phyloP scores from a whole-genome alignment of 2,329 filamentous ascomycete species.

The Anthostomella pinea region DNA sequence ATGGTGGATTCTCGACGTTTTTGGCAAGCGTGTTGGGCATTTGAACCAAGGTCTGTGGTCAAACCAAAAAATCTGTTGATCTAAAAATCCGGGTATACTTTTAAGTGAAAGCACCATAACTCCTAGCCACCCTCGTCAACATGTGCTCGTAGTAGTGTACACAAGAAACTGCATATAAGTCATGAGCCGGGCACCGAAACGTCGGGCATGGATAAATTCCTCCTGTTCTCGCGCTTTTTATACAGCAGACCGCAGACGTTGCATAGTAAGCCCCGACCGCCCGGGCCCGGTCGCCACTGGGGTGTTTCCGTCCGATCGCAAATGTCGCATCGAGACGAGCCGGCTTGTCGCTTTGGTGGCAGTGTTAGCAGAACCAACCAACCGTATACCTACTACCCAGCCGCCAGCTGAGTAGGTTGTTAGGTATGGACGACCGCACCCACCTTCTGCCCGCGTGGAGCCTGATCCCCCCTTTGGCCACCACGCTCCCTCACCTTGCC shows the following conservation, averaged over 20 bases:
- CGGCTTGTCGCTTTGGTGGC: neutral
- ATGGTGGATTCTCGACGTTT: neutral
- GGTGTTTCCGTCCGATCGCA: conserved; percentile 1
- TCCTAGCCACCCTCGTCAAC: too few species aligned
- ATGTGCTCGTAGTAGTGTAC: too few species aligned
- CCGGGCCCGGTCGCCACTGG: neutral
- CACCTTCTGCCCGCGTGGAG: neutral
- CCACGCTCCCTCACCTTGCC: neutral
- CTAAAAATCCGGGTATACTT: too few species aligned
- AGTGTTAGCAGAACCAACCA: too few species aligned
- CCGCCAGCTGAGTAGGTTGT: neutral
- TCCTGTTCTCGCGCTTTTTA: neutral
- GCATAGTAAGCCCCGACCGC: neutral
- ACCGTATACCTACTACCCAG: too few species aligned
- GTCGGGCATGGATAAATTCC: too few species aligned
- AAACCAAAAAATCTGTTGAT: too few species aligned
- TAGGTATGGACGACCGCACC: neutral
- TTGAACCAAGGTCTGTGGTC: too few species aligned
- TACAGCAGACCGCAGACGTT: conserved; percentile 1
- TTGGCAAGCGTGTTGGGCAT: neutral
- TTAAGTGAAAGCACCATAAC: too few species aligned
- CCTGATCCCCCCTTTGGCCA: neutral
- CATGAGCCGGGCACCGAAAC: too few species aligned
- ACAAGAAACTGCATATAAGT: too few species aligned
- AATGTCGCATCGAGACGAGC: neutral